Base-by-base conservation (phyloP, 2,329 filamentous ascomycete genomes). In the Talaromyces islandicus region DNA sequence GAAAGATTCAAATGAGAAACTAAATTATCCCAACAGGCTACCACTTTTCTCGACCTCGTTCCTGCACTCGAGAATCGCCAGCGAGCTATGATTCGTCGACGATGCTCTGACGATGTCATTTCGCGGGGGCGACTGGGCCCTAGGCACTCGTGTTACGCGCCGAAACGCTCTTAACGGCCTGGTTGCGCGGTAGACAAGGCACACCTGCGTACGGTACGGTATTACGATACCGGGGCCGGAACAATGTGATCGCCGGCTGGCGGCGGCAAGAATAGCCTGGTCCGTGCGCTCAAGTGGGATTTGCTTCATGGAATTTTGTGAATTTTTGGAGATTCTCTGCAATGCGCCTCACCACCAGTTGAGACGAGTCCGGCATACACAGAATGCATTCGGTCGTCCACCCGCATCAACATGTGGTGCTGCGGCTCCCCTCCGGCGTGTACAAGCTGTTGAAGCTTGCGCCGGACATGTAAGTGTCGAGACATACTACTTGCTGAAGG, bases 401-500 rank as follows among this genome's bases (percentile, higher is more conserved):
- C 24, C 73, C 75, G 7, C 63, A 75, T 53, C 68, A 75, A 50
- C 72, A 70, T 58, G 69, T 76, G 61, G 71, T 66, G 24, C 61
- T 77, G 38, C 68, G 70, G 61, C 68, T 77, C 32, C 80, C 85
- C 14, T 87, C 84, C 12, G 84, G 84, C 63, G 74, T 80, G 57
- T 76, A 81, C 59, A 85, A 83, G 69, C 76, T 87, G 61, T 70
- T 85, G 59, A 81, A 86, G 66, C 77, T 87, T 64, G 76, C 80
- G 59, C 85, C 86, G 57, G 84, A 88, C 72, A 85, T 83, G 85
- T 88, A 84, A 72, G 86, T 85, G 63, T 68, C 66, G 27, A 60
- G 59, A 59, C 62, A 62, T 52, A 67, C 66, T 68, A 61, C 66
- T 64, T 62, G 51, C 48, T 60, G 32, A 21, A 35, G 48, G 46